These are phyloP conservation scores for Blastocystis sp. DNA, from an alignment of 352 stramenopile genomes.

Conservation along the genomic window DNA sequence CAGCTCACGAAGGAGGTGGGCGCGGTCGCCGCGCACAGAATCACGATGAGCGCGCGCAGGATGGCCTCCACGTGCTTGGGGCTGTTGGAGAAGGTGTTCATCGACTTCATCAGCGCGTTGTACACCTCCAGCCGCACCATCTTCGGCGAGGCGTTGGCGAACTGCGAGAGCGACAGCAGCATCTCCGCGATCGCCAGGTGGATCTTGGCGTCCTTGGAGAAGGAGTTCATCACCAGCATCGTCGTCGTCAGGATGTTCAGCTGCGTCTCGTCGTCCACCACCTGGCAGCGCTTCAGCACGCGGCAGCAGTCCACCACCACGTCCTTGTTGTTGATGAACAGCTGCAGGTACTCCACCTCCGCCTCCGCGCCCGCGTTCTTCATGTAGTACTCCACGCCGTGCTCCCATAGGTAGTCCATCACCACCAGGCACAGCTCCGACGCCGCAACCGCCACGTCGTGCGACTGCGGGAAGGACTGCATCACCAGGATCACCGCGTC, in stretches of 20 bases:
- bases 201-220: conserved; percentile 62
- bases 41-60: conserved; percentile 50
- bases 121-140: conserved; percentile 64
- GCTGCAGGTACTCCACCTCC: conserved; percentile 23
- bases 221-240: conserved; percentile 37
- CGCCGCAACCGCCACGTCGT: conserved; percentile 25
- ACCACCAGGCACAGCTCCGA: conserved; percentile 39
- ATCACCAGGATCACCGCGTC: conserved; percentile 15
- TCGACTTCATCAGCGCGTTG: conserved; percentile 65
- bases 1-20: conserved; percentile 26
- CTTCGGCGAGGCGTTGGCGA: conserved; percentile 43
- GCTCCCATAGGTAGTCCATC: conserved; percentile 60
- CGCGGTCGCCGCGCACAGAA: not conserved
- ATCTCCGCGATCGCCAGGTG: conserved; percentile 46
- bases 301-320: conserved; percentile 55
- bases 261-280: conserved; percentile 55
- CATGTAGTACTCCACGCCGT: conserved; percentile 62
- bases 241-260: conserved; percentile 25
- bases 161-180: conserved; percentile 25
- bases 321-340: conserved; percentile 65
- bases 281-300: conserved; percentile 54
- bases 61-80: conserved; percentile 40
- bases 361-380: conserved; percentile 45
- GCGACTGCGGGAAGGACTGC: conserved; percentile 41
- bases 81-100: conserved; percentile 29